These are phyloP conservation scores for Candida endomychidarum DNA, from an alignment of 805 yeast genomes.

Conservation along the genomic window DNA sequence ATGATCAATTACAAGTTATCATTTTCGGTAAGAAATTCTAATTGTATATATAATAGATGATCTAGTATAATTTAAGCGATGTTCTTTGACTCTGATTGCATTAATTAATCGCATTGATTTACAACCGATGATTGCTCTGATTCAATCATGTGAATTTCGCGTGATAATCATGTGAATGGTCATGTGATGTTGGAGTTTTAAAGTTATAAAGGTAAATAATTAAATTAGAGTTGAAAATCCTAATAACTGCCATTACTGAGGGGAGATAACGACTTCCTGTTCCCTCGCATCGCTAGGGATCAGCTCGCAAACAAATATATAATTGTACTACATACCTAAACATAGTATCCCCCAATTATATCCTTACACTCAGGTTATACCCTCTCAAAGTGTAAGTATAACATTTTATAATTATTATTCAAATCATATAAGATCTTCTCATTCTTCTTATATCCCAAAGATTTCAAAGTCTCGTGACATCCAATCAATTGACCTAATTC, in stretches of 20 bases:
- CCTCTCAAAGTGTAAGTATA: constrained; percentile 65
- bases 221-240: too few species aligned
- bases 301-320: constrained; percentile 6
- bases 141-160: too few species aligned
- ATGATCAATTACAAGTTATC: constrained; percentile 95
- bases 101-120: too few species aligned
- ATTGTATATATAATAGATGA: constrained; percentile 11
- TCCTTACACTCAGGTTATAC: too few species aligned
- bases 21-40: constrained; percentile 89
- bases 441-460: constrained; percentile 51
- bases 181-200: too few species aligned
- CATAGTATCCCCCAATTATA: constrained; percentile 24
- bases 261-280: too few species aligned
- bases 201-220: too few species aligned
- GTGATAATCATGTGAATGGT: too few species aligned
- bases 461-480: constrained; percentile 29
- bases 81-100: too few species aligned
- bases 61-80: constrained; percentile 2
- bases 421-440: constrained; percentile 76
- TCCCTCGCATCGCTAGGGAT: too few species aligned
- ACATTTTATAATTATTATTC: constrained; percentile 63
- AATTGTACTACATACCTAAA: constrained; percentile 14
- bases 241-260: too few species aligned
- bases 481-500: constrained; percentile 17
- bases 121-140: too few species aligned